Conservation (phyloP, 2,329 filamentous ascomycete species). For the Colletotrichum tabaci region DNA sequence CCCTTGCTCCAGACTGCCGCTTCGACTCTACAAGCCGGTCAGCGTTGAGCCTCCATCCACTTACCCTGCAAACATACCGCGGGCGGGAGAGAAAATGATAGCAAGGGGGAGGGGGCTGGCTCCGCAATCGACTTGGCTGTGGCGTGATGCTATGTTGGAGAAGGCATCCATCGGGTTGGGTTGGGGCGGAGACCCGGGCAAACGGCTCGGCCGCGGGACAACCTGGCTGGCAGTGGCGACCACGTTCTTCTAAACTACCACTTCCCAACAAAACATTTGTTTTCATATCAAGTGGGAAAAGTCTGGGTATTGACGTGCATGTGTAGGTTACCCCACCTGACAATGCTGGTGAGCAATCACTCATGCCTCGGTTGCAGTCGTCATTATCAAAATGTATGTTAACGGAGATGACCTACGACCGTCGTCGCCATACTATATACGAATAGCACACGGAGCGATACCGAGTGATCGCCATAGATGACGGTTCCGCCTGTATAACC, state of each 20-base stretch:
- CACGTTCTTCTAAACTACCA: background rate
- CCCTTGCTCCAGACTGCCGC: no score
- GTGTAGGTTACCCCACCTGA: no score
- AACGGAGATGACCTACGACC: background rate
- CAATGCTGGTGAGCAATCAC: background rate
- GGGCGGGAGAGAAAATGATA: background rate
- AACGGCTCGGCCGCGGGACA: conserved; percentile 37
- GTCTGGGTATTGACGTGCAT: no score
- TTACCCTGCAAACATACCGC: background rate
- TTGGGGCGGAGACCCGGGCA: conserved; percentile 40
- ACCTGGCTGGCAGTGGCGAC: no score
- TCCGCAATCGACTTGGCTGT: background rate
- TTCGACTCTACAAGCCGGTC: background rate
- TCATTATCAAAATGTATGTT: background rate
- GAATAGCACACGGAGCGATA: no score
- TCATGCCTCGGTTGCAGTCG: background rate
- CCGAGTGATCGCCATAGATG: background rate
- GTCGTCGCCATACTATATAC: background rate
- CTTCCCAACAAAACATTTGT: conserved; percentile 10
- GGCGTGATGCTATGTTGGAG: background rate
- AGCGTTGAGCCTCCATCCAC: background rate
- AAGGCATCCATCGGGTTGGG: background rate
- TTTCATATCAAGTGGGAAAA: background rate
- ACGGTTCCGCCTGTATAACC: background rate
- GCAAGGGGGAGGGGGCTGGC: no score